phyloP scores from a whole-genome alignment of 83 land plant species.

The Diphasiastrum complanatum region DNA sequence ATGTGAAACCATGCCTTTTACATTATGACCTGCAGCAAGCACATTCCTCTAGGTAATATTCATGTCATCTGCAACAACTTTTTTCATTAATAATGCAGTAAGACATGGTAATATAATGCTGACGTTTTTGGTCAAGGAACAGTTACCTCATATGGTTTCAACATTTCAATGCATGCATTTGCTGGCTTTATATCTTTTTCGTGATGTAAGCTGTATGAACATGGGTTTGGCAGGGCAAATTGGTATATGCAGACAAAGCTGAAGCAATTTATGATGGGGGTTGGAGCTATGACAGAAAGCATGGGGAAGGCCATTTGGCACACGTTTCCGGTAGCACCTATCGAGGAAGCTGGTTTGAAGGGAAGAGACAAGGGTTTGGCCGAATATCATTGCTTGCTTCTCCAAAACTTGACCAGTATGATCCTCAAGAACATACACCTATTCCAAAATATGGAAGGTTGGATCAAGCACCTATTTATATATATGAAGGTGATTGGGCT shows the following conservation, averaged over 20 bases:
- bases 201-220: too few species aligned
- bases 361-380: slow-evolving; percentile 8
- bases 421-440: too few species aligned
- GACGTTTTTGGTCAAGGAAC: background rate
- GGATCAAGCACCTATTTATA: background rate
- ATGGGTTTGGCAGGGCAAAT: slow-evolving; percentile 6
- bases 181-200: background rate
- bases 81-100: too few species aligned
- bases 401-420: background rate
- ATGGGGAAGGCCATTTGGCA: slow-evolving; percentile 9
- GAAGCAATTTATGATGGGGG: slow-evolving; percentile 5
- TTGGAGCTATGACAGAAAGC: slow-evolving; percentile 12
- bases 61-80: too few species aligned
- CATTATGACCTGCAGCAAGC: too few species aligned
- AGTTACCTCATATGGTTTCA: background rate
- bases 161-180: background rate
- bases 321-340: slow-evolving; percentile 10
- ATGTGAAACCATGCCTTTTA: too few species aligned
- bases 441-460: too few species aligned
- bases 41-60: too few species aligned
- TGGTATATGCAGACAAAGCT: slow-evolving; percentile 1
- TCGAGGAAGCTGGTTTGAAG: slow-evolving; percentile 8
- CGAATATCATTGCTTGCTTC: background rate
- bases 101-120: too few species aligned
- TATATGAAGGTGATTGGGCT: slow-evolving; percentile 19